phyloP scores from a whole-genome alignment of 2,329 filamentous ascomycete species.

The Botrytis byssoidea region DNA sequence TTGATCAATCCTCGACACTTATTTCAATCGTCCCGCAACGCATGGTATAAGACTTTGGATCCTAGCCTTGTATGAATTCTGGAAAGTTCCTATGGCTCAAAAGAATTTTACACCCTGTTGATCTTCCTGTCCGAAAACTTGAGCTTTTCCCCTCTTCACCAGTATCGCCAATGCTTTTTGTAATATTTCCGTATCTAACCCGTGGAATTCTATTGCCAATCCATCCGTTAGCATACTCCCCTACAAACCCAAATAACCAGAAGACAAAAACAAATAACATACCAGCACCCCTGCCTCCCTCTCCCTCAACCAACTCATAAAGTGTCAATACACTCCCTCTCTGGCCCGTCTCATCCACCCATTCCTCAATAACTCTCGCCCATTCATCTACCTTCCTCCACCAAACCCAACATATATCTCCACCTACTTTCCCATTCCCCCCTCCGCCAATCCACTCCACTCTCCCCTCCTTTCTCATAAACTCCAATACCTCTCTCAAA shows the following conservation, averaged over 20 bases:
- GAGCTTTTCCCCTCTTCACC: slow-evolving; percentile 87
- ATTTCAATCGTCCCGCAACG: background rate
- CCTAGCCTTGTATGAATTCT: background rate
- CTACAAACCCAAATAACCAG: background rate
- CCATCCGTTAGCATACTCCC: background rate
- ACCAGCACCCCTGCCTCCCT: slow-evolving; percentile 70
- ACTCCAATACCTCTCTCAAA: slow-evolving; percentile 57
- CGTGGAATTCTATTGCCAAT: slow-evolving; percentile 66
- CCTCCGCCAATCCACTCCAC: slow-evolving; percentile 65
- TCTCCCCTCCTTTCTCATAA: slow-evolving; percentile 57
- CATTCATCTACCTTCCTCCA: slow-evolving; percentile 90
- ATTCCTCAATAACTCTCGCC: slow-evolving; percentile 53
- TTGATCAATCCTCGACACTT: background rate
- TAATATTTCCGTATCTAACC: slow-evolving; percentile 82
- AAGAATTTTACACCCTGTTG: slow-evolving; percentile 96
- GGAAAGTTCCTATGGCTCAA: slow-evolving; percentile 42
- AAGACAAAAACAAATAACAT: slow-evolving; percentile 21
- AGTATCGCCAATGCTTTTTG: slow-evolving; percentile 75
- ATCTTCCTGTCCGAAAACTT: slow-evolving; percentile 88
- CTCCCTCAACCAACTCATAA: slow-evolving; percentile 89
- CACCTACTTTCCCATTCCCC: slow-evolving; percentile 54
- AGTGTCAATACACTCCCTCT: slow-evolving; percentile 86
- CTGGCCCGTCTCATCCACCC: slow-evolving; percentile 77
- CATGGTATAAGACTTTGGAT: background rate
- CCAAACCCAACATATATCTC: slow-evolving; percentile 68